Conservation (phyloP, 2,329 filamentous ascomycete species). For the Fulvia fulva region DNA sequence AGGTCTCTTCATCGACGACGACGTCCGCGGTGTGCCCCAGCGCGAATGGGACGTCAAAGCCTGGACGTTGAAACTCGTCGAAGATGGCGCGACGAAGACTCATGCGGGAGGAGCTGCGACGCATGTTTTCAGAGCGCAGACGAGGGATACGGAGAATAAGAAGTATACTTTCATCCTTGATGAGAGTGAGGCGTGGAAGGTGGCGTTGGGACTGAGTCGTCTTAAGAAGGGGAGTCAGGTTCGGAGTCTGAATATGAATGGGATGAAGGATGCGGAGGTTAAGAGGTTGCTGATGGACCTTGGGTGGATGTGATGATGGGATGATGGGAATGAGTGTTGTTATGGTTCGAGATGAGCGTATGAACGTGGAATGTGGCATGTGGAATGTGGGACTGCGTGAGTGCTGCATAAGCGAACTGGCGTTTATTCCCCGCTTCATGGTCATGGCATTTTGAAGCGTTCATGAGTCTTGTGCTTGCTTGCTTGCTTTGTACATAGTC, state of each 20-base stretch:
- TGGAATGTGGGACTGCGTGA: not conserved
- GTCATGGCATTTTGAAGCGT: conserved; percentile 2
- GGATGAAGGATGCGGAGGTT: conserved; percentile 47
- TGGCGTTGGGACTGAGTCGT: conserved; percentile 55
- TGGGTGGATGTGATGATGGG: conserved; percentile 33
- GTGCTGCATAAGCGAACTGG: conserved; percentile 8
- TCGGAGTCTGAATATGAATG: conserved; percentile 50
- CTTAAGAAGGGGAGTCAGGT: conserved; percentile 55
- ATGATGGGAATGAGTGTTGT: conserved; percentile 23
- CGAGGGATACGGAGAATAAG: conserved; percentile 58
- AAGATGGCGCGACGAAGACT: conserved; percentile 50
- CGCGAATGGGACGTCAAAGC: conserved; percentile 98
- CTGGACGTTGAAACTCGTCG: conserved; percentile 90
- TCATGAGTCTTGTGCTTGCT: no score
- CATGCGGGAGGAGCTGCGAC: conserved; percentile 39
- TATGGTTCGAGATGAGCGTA: no score
- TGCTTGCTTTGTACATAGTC: conserved; percentile 5
- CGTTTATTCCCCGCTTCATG: not conserved
- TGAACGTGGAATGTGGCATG: not conserved
- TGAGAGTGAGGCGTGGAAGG: conserved; percentile 60
- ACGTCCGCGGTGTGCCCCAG: conserved; percentile 84
- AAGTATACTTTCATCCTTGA: conserved; percentile 59
- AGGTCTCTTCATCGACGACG: conserved; percentile 95
- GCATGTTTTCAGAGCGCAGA: conserved; percentile 55
- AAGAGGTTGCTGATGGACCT: conserved; percentile 34